Conservation (phyloP, 192 early-diverging fungal species). For the Podila epicladia region DNA sequence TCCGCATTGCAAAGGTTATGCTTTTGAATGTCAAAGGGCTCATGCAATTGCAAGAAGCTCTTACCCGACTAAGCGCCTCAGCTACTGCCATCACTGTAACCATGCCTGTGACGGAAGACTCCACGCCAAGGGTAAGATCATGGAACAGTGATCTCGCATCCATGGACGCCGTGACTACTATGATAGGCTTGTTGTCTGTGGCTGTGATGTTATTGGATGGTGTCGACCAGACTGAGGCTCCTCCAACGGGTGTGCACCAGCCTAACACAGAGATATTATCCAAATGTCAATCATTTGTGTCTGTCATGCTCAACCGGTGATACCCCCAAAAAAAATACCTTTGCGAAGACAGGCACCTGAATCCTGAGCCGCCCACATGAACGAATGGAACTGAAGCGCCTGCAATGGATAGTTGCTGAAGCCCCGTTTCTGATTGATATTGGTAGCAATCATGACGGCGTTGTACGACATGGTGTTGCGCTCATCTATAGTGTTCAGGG, state of each 20-base stretch:
- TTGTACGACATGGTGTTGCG: conserved; percentile 46
- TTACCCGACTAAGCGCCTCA: conserved; percentile 74
- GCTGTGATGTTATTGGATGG: conserved; percentile 61
- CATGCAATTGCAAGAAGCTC: neutral
- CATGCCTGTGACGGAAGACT: conserved; percentile 65
- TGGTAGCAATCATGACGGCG: conserved; percentile 54
- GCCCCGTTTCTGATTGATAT: conserved; percentile 15
- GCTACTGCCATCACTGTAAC: conserved; percentile 74
- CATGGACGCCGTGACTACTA: conserved; percentile 71
- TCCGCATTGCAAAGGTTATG: neutral
- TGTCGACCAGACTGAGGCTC: conserved; percentile 74
- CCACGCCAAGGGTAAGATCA: conserved; percentile 67
- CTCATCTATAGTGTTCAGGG: conserved; percentile 50
- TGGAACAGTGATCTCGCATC: conserved; percentile 75
- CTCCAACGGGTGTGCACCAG: conserved; percentile 74
- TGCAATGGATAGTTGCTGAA: conserved; percentile 74
- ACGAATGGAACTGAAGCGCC: conserved; percentile 73
- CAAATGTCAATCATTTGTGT: neutral
- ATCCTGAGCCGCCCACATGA: conserved; percentile 78
- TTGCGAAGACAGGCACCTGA: conserved; percentile 73
- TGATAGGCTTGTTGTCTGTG: conserved; percentile 71
- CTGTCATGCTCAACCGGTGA: too few species aligned
- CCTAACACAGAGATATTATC: conserved; percentile 31
- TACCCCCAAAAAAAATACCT: conserved; percentile 48
- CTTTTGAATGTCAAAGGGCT: neutral